phyloP scores from a whole-genome alignment of 176 grass and related monocot species.

The Ampelocalamus luodianensis region DNA sequence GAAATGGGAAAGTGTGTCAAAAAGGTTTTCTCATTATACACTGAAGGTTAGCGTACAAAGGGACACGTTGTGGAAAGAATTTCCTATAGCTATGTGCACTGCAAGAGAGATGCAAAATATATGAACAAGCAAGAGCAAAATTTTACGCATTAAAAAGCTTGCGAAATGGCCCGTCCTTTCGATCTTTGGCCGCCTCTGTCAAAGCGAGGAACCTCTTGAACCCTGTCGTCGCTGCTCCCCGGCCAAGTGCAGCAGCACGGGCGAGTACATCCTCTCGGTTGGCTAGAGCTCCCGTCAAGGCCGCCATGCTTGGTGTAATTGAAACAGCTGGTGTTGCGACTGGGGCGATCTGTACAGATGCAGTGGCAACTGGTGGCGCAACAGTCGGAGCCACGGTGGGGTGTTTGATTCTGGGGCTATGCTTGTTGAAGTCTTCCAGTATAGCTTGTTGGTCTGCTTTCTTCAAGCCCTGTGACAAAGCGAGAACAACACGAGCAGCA shows the following conservation, averaged over 20 bases:
- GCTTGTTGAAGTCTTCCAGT: slow-evolving; percentile 96
- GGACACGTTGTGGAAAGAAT: slow-evolving; percentile 45
- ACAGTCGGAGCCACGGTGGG: slow-evolving; percentile 56
- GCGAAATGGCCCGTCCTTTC: slow-evolving; percentile 93
- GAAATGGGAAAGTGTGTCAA: not conserved
- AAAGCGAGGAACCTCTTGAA: slow-evolving; percentile 98
- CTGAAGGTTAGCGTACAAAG: slow-evolving; percentile 22
- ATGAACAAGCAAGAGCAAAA: slow-evolving; percentile 48
- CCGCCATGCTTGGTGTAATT: slow-evolving; percentile 43
- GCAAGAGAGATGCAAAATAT: slow-evolving; percentile 35
- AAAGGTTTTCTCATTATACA: slow-evolving; percentile 46
- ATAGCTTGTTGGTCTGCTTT: slow-evolving; percentile 95
- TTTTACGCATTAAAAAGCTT: slow-evolving; percentile 83
- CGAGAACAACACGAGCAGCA: not conserved
- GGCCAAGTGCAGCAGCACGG: slow-evolving; percentile 87
- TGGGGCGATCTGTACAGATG: slow-evolving; percentile 47
- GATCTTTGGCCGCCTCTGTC: slow-evolving; percentile 95
- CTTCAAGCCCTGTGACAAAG: slow-evolving; percentile 76
- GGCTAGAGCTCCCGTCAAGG: slow-evolving; percentile 56
- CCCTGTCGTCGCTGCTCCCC: slow-evolving; percentile 88
- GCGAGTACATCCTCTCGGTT: slow-evolving; percentile 92
- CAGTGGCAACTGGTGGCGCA: slow-evolving; percentile 40
- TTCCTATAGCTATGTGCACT: slow-evolving; percentile 65
- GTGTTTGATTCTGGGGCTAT: slow-evolving; percentile 72
- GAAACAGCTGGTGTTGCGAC: slow-evolving; percentile 43